phyloP scores from a whole-genome alignment of 306 rosid species.

The Trifolium subterraneum region DNA sequence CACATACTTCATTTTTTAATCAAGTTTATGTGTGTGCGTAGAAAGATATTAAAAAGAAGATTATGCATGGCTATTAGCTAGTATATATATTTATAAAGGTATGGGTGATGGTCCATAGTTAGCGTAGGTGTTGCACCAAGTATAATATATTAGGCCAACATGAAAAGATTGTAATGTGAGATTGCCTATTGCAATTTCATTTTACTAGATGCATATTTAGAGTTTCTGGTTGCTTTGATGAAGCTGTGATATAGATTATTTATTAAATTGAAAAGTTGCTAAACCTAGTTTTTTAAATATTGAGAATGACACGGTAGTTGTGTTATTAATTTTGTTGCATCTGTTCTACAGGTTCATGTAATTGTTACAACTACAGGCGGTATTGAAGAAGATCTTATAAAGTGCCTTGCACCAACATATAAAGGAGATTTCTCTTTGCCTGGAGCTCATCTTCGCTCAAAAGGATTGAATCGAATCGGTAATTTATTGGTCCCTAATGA shows the following conservation, averaged over 20 bases:
- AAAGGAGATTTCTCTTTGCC: constrained; percentile 79
- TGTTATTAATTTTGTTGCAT: constrained; percentile 5
- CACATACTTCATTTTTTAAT: constrained; percentile 73
- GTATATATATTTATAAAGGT: not conserved
- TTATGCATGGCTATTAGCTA: not conserved
- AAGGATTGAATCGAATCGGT: constrained; percentile 93
- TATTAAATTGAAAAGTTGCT: constrained; percentile 1
- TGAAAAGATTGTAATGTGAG: not conserved
- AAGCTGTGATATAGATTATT: constrained; percentile 5
- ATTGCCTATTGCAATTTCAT: not conserved
- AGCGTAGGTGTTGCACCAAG: not conserved
- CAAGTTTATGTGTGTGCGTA: not conserved
- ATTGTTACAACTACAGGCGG: constrained; percentile 94
- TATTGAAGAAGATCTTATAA: constrained; percentile 90
- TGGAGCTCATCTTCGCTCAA: constrained; percentile 77
- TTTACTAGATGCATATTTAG: not conserved
- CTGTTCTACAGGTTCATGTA: constrained; percentile 71
- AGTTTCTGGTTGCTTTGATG: constrained; percentile 1
- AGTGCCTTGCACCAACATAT: constrained; percentile 92
- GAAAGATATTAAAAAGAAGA: not conserved
- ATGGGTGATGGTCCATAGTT: not conserved
- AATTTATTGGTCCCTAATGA: constrained; percentile 91
- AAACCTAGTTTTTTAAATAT: not conserved
- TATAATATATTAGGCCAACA: not conserved
- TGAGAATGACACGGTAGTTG: not conserved